Evolutionary conservation across 495 filamentous ascomycete species (phyloP).

Genomic region (Penicillium bialowiezense): DNA sequence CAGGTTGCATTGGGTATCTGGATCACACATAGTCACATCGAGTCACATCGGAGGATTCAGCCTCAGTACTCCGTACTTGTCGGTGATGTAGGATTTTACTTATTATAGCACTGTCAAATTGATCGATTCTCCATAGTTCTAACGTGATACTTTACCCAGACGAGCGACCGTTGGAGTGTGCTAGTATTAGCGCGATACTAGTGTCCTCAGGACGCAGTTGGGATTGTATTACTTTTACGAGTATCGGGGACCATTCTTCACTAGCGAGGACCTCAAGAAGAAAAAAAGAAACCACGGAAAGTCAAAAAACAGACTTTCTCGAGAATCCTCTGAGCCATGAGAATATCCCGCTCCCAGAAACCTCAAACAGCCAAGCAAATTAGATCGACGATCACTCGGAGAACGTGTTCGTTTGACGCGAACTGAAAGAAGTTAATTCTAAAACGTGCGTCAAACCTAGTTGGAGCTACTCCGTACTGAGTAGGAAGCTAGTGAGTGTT

Average conservation of each 20-base stretch:
- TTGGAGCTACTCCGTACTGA: background rate
- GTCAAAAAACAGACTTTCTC: too few species aligned
- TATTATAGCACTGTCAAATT: too few species aligned
- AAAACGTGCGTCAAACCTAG: background rate
- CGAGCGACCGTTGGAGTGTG: constrained; percentile 3
- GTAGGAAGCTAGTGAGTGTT: too few species aligned
- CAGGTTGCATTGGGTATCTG: background rate
- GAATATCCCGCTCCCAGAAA: background rate
- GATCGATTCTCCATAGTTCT: constrained; percentile 6
- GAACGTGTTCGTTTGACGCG: background rate
- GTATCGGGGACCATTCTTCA: too few species aligned
- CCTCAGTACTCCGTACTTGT: background rate
- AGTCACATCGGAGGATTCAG: background rate
- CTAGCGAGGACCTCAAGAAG: too few species aligned
- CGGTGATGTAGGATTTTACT: too few species aligned
- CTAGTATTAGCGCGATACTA: background rate
- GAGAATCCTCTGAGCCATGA: too few species aligned
- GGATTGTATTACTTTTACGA: too few species aligned
- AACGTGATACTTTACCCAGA: background rate
- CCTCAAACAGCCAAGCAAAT: background rate
- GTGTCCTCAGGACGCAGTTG: background rate
- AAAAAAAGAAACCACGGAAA: too few species aligned
- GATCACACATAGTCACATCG: background rate
- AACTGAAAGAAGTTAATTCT: background rate
- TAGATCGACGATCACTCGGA: background rate